Evolutionary conservation across 768 basidiomycete genomes (phyloP).

Genomic region (Trametopsis cervina): DNA sequence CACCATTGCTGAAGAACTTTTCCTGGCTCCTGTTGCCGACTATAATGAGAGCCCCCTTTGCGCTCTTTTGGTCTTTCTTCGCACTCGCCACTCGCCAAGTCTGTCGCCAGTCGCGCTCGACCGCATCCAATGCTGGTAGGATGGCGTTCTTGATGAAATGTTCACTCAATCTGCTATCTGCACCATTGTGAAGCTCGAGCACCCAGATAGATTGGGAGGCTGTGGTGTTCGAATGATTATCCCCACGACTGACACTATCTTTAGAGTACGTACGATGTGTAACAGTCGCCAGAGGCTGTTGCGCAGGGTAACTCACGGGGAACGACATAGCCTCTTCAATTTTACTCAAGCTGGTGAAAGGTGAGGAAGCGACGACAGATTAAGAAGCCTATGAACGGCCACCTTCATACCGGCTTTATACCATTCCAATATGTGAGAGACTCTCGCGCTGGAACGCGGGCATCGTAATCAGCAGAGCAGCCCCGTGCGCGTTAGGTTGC

Average conservation of each 20-base stretch:
- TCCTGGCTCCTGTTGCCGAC: constrained; percentile 70
- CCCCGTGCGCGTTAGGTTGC: too few relatives aligned
- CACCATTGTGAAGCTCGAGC: constrained; percentile 74
- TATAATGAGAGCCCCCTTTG: constrained; percentile 68
- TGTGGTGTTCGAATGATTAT: not conserved
- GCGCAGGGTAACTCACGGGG: constrained; percentile 42
- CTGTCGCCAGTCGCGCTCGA: constrained; percentile 67
- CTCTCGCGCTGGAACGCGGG: too few relatives aligned
- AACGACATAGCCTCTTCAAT: constrained; percentile 35
- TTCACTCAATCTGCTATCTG: constrained; percentile 62
- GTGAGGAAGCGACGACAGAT: not conserved
- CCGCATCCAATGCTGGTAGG: constrained; percentile 62
- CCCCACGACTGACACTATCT: not conserved
- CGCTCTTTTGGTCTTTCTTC: constrained; percentile 41
- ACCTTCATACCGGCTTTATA: too few relatives aligned
- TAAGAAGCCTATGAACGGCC: not conserved
- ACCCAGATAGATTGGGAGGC: constrained; percentile 62
- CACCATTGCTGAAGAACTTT: constrained; percentile 89
- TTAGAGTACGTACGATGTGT: constrained; percentile 46
- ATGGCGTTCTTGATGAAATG: constrained; percentile 51
- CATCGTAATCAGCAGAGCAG: too few relatives aligned
- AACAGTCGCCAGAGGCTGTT: constrained; percentile 54
- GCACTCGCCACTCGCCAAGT: constrained; percentile 39
- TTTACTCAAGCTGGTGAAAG: not conserved
- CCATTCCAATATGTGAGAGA: too few relatives aligned